Conservation (phyloP, 495 filamentous ascomycete genomes). For the Neurospora discreta region DNA sequence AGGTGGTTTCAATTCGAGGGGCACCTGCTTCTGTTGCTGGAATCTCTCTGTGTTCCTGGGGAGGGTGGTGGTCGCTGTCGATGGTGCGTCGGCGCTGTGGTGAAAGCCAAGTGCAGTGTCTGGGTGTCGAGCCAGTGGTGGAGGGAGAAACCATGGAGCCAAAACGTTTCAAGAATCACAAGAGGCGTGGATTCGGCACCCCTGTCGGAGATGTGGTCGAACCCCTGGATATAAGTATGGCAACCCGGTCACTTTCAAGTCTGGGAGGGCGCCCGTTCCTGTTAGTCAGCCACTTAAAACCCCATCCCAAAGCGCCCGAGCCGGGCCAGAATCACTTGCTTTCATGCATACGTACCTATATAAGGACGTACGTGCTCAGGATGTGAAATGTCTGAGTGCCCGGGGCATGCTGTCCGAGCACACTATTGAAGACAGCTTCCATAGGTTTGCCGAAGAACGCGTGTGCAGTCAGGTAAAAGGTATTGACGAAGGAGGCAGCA, state of each 20-base stretch:
- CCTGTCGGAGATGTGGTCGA: conserved; percentile 10
- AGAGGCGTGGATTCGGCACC: conserved; percentile 5
- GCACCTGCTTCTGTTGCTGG: conserved; percentile 3
- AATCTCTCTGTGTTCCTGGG: neutral
- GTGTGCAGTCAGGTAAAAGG: neutral
- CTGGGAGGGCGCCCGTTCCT: neutral
- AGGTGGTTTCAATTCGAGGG: conserved; percentile 8
- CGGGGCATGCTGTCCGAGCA: neutral
- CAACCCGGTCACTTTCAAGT: neutral
- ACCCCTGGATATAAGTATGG: conserved; percentile 6
- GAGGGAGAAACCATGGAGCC: neutral
- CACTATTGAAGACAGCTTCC: neutral
- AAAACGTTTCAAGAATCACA: conserved; percentile 18
- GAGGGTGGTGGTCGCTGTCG: neutral
- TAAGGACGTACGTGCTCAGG: neutral
- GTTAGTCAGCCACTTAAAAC: neutral
- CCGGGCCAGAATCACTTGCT: neutral
- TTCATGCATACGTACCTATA: neutral
- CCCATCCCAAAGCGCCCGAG: neutral
- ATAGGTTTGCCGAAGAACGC: neutral
- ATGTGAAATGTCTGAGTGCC: neutral
- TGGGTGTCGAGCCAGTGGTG: conserved; percentile 1
- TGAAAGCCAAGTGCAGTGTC: conserved; percentile 5
- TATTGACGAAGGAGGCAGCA: neutral
- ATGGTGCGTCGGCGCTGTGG: neutral